Percentiles rank a stretch among this genome's conserved stretches.
Evolutionary conservation across 805 yeast species (phyloP).

Genomic region (Tetrapisispora taiwanensis): DNA sequence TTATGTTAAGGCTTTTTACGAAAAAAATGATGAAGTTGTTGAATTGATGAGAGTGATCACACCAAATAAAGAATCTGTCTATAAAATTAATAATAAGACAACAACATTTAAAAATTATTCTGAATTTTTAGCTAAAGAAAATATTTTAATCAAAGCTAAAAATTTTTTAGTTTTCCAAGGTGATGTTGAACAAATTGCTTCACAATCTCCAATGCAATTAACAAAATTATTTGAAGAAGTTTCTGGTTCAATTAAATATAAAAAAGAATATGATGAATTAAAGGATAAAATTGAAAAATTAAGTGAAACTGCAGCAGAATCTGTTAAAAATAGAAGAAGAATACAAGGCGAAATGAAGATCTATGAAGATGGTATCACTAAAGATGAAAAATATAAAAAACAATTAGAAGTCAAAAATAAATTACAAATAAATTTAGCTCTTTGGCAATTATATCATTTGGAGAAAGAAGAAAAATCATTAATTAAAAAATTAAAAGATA

Average conservation of each 20-base stretch:
- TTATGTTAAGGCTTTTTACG: constrained; percentile 69
- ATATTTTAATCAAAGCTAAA: constrained; percentile 77
- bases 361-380: constrained; percentile 64
- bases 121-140: constrained; percentile 57
- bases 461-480: constrained; percentile 30
- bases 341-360: constrained; percentile 66
- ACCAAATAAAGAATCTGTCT: constrained; percentile 52
- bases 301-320: constrained; percentile 49
- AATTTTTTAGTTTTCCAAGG: constrained; percentile 95
- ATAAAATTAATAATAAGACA: constrained; percentile 48
- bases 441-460: constrained; percentile 59
- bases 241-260: constrained; percentile 66
- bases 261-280: constrained; percentile 54
- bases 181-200: constrained; percentile 87
- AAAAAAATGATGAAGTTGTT: constrained; percentile 49
- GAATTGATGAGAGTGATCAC: constrained; percentile 55
- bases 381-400: constrained; percentile 55
- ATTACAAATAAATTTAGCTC: constrained; percentile 38
- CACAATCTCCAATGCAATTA: constrained; percentile 71
- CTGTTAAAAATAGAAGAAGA: constrained; percentile 59
- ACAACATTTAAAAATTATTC: constrained; percentile 61
- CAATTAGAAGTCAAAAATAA: constrained; percentile 41
- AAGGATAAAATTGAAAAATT: constrained; percentile 57
- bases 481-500: constrained; percentile 17
- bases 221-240: constrained; percentile 68